Percentiles rank a stretch among this genome's conserved stretches.
Conservation (phyloP, 441 rosid genomes). For the Gossypium schwendimanii region DNA sequence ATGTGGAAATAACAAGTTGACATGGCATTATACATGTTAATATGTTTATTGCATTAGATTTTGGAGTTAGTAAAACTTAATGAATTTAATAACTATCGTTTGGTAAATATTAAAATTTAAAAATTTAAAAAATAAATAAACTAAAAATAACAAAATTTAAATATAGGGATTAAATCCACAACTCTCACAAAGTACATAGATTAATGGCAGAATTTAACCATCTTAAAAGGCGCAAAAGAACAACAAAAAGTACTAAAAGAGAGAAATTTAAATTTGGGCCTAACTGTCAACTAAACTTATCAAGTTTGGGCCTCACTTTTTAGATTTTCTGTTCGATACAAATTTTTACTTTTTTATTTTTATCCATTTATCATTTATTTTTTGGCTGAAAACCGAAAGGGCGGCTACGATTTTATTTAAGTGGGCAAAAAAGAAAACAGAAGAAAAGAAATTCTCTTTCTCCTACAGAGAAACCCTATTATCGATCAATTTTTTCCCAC, state of each 20-base stretch:
- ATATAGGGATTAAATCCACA: no score
- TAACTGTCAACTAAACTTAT: not conserved
- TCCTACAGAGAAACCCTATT: not conserved
- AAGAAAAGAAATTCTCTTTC: not conserved
- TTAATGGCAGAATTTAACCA: no score
- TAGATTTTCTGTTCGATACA: not conserved
- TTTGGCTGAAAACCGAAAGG: not conserved
- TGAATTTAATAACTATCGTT: no score
- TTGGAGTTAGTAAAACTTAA: no score
- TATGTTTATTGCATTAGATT: no score
- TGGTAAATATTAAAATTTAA: no score
- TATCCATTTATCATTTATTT: not conserved
- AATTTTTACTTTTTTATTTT: not conserved
- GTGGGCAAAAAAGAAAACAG: no score
- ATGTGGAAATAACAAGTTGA: no score
- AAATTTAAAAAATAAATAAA: no score
- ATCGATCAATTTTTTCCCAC: not conserved
- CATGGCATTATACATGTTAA: no score
- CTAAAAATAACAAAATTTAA: no score
- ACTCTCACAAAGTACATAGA: no score
- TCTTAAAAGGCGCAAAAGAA: not conserved
- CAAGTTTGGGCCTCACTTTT: not conserved
- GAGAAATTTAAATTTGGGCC: not conserved
- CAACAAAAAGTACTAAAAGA: not conserved
- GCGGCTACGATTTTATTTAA: not conserved